Base-by-base conservation (phyloP, 805 yeast species). In the Candida ipomoeae region DNA sequence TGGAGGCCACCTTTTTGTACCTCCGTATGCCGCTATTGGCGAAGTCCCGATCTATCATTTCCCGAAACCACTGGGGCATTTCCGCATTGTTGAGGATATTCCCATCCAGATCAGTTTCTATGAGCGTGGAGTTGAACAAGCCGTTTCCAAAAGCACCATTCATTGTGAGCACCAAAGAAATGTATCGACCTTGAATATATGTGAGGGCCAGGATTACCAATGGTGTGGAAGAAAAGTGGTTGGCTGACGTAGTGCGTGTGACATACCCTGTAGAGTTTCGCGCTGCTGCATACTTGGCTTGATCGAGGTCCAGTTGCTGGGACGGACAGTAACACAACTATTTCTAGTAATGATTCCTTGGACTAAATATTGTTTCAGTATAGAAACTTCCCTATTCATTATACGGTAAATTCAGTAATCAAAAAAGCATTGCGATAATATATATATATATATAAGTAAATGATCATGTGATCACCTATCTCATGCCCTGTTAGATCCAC, bases 21-120 rank as follows among this genome's bases (percentile, higher is more conserved):
- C 42, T 32, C 11, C 63, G 53, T 13, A 68, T 50, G 0, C 71
- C 74, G 38, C 63, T 59, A 23, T 68, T 62, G 26, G 55, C 56
- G n/a, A 68, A 60, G 1, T 73, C 71, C 21, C 75, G 55, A 41
- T 67, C 73, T 29, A 72, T 46, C 32, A 56, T 55, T n/a, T 51
- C 58, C 13, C 58, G 56, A 26, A 56, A 54, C 60, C 60, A 56
- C 29, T 48, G 50, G 10, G 60, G 58, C 55, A 55, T 51, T 29
- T 56, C 60, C 10, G 49, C 52, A 35, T 49, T 50, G 38, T 49
- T 44, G 11, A 44, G 41, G 17, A 55, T 46, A n/a, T 55, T 56
- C 6, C 59, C 59, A 7, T 56, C 56, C 17, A 55, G 50, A 32
- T 55, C 57, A 2, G 57, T 52, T 29, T 55, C 59, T 20, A 56